Conservation (phyloP, 2,329 filamentous ascomycete species). For the Diaporthe australafricana region DNA sequence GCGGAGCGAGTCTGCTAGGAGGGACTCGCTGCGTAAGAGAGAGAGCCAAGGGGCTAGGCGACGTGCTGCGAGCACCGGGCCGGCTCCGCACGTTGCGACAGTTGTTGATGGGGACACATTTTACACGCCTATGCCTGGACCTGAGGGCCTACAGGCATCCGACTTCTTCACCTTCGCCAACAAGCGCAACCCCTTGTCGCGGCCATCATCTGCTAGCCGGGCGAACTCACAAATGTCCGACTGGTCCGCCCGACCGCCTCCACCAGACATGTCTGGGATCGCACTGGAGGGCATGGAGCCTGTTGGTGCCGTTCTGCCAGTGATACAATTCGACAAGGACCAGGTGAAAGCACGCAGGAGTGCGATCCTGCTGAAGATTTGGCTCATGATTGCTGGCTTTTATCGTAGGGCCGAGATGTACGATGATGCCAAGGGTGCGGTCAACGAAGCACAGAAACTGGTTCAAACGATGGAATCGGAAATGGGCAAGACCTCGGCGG, state of each 20-base stretch:
- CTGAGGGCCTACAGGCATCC: conserved; percentile 46
- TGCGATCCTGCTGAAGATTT: conserved; percentile 78
- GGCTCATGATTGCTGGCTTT: conserved; percentile 89
- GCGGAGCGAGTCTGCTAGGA: conserved; percentile 60
- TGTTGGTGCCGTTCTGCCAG: conserved; percentile 60
- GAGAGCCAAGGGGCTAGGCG: conserved; percentile 62
- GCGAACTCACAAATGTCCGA: conserved; percentile 56
- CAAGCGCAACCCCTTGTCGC: conserved; percentile 52
- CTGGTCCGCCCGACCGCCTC: conserved; percentile 54
- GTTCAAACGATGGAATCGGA: conserved; percentile 78
- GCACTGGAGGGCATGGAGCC: conserved; percentile 55
- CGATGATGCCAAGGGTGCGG: conserved; percentile 83
- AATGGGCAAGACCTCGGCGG: conserved; percentile 65
- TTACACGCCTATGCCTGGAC: conserved; percentile 60
- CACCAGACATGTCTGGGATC: conserved; percentile 54
- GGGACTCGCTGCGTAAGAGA: conserved; percentile 65
- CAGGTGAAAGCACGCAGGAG: conserved; percentile 62
- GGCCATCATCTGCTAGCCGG: conserved; percentile 52
- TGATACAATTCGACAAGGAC: conserved; percentile 66
- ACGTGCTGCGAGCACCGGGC: conserved; percentile 57
- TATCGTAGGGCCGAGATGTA: conserved; percentile 85
- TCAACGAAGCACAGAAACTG: conserved; percentile 84
- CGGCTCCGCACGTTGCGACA: conserved; percentile 52
- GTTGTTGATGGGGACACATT: conserved; percentile 63
- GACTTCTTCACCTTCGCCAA: conserved; percentile 59